phyloP scores from a whole-genome alignment of 2,329 filamentous ascomycete genomes.

The Cephalotrichum gorgonifer region DNA sequence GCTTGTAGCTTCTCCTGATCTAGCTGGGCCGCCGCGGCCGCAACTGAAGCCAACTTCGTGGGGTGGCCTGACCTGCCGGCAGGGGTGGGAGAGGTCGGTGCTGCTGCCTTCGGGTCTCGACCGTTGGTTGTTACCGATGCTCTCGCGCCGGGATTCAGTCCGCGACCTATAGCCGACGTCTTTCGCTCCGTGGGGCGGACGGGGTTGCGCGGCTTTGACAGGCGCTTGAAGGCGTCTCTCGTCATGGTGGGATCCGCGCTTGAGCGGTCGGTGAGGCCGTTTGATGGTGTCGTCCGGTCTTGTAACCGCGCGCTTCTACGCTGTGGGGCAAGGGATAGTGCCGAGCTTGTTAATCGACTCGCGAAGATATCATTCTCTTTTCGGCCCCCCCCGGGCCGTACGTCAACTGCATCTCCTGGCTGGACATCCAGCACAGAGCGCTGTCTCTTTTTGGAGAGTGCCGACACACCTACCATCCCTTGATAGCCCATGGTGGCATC shows the following conservation, averaged over 20 bases:
- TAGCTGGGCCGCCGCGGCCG: background rate
- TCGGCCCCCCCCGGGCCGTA: background rate
- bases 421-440: conserved; percentile 3
- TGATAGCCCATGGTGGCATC: conserved; percentile 2
- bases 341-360: conserved; percentile 5
- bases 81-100: conserved; percentile 1
- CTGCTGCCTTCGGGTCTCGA: conserved; percentile 1
- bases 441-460: conserved; percentile 4
- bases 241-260: background rate
- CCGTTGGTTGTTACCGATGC: background rate
- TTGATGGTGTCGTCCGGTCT: conserved; percentile 4
- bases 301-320: conserved; percentile 10
- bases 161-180: conserved; percentile 1
- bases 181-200: conserved; percentile 3
- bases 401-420: background rate
- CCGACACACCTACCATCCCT: conserved; percentile 1
- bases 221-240: conserved; percentile 2
- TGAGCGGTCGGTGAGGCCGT: conserved; percentile 3
- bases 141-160: background rate
- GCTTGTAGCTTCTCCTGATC: conserved; percentile 6
- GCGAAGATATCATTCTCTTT: conserved; percentile 8
- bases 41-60: conserved; percentile 1
- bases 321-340: conserved; percentile 5
- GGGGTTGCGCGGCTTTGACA: conserved; percentile 2
- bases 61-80: conserved; percentile 1